phyloP scores from a whole-genome alignment of 2,329 filamentous ascomycete species.

The Diaporthe eres region DNA sequence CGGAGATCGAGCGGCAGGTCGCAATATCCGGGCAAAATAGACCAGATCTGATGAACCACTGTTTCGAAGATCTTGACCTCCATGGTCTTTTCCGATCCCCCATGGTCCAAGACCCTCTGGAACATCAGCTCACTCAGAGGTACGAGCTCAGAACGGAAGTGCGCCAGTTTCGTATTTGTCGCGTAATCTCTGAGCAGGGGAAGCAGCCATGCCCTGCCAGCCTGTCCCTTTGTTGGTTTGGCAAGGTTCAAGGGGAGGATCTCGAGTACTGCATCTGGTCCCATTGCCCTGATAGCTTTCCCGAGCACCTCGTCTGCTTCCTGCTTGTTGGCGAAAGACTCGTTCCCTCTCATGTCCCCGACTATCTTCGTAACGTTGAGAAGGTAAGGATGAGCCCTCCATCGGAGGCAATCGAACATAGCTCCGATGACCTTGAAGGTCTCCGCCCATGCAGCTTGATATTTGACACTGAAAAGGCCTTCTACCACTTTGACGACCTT shows the following conservation, averaged over 20 bases:
- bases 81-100: constrained; percentile 88
- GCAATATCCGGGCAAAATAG: constrained; percentile 92
- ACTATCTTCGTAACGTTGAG: constrained; percentile 82
- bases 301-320: constrained; percentile 93
- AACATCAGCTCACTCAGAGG: constrained; percentile 93
- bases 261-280: constrained; percentile 84
- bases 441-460: constrained; percentile 94
- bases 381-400: constrained; percentile 86
- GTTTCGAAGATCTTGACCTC: constrained; percentile 99
- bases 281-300: constrained; percentile 90
- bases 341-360: constrained; percentile 88
- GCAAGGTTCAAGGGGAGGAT: constrained; percentile 89
- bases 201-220: constrained; percentile 93
- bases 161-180: constrained; percentile 86
- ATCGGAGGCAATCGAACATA: constrained; percentile 88
- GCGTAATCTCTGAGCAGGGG: constrained; percentile 91
- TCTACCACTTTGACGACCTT: constrained; percentile 82
- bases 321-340: constrained; percentile 93
- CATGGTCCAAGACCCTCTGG: constrained; percentile 88
- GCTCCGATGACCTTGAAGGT: constrained; percentile 90
- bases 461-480: constrained; percentile 87
- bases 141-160: constrained; percentile 89
- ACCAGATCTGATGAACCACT: constrained; percentile 95
- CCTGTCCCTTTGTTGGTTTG: constrained; percentile 81
- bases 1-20: constrained; percentile 86